Conservation (phyloP, 2,329 filamentous ascomycete species). For the Colletotrichum chlorophyti region DNA sequence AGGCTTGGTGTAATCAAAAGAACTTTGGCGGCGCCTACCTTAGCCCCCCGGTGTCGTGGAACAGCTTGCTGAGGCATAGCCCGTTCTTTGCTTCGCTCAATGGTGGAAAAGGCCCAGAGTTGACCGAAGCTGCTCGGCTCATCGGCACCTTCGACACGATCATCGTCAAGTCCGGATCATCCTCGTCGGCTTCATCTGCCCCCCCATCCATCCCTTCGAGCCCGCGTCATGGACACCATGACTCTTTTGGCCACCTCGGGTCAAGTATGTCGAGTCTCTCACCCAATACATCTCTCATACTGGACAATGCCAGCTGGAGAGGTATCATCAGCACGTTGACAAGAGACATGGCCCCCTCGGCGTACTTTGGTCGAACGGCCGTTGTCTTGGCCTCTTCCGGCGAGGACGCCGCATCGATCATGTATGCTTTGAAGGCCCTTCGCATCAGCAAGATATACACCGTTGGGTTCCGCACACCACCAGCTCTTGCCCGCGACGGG, state of each 20-base stretch:
- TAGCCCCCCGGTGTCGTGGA: constrained; percentile 71
- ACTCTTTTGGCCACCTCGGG: constrained; percentile 27
- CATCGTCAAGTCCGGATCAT: constrained; percentile 62
- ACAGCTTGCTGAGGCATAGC: constrained; percentile 64
- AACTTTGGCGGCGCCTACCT: constrained; percentile 85
- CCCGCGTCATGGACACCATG: constrained; percentile 46
- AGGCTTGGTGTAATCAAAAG: constrained; percentile 74
- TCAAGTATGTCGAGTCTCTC: constrained; percentile 39
- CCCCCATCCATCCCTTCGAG: constrained; percentile 57
- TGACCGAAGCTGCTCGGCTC: constrained; percentile 78
- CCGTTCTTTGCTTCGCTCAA: constrained; percentile 58
- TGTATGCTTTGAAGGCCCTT: constrained; percentile 80
- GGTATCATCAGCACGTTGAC: constrained; percentile 84
- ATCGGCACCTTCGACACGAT: constrained; percentile 87
- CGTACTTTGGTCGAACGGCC: constrained; percentile 77
- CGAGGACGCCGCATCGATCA: constrained; percentile 77
- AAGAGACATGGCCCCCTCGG: constrained; percentile 81
- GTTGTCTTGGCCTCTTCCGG: constrained; percentile 76
- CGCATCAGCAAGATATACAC: constrained; percentile 83
- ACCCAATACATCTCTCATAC: constrained; percentile 65
- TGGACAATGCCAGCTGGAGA: constrained; percentile 87
- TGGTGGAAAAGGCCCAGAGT: constrained; percentile 57
- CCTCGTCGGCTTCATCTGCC: constrained; percentile 50
- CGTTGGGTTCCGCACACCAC: constrained; percentile 76
- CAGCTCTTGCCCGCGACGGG: constrained; percentile 64